Percentiles rank a stretch among this genome's conserved stretches.
phyloP scores from a whole-genome alignment of 23 red algal genomes.

The Pyropia yezoensis region DNA sequence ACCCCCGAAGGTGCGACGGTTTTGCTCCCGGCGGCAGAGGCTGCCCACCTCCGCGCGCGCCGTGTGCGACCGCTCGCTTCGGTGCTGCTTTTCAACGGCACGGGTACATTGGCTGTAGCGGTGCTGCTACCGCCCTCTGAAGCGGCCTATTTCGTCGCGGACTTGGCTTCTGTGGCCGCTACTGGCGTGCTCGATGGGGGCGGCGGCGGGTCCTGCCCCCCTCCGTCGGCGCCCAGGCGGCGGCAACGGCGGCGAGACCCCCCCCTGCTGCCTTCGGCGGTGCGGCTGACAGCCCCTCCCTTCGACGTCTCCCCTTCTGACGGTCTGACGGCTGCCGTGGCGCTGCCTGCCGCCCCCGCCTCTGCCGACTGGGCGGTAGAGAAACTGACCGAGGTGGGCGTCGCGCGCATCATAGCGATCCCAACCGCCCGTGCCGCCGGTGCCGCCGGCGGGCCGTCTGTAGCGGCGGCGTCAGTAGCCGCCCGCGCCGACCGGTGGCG shows the following conservation, averaged over 20 bases:
- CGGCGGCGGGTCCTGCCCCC: no score
- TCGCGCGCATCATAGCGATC: conserved; percentile 9
- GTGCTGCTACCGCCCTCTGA: background rate
- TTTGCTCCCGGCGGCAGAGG: conserved; percentile 16
- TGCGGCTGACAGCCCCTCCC: conserved; percentile 3
- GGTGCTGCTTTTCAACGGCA: conserved; percentile 29
- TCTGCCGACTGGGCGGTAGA: conserved; percentile 77
- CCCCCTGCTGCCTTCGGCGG: background rate
- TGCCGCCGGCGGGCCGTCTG: background rate
- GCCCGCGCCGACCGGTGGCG: conserved; percentile 34
- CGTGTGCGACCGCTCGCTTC: conserved; percentile 23
- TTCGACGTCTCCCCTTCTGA: background rate
- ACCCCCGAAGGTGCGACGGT: background rate
- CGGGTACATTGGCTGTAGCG: conserved; percentile 19
- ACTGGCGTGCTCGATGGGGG: no score
- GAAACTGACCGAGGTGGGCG: conserved; percentile 81
- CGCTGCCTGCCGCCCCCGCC: conserved; percentile 18
- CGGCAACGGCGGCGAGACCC: no score
- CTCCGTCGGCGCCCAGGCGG: no score
- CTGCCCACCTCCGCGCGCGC: conserved; percentile 39
- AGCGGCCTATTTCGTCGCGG: no score
- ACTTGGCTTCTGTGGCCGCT: no score
- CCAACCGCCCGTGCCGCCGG: conserved; percentile 7
- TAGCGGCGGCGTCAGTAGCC: background rate
- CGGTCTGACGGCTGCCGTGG: conserved; percentile 9